A percentile compares a stretch with the other conserved stretches of the same genome.
These are phyloP conservation scores for Hanseniaspora mollemarum DNA, from an alignment of 805 yeast genomes.

Conservation along the genomic window DNA sequence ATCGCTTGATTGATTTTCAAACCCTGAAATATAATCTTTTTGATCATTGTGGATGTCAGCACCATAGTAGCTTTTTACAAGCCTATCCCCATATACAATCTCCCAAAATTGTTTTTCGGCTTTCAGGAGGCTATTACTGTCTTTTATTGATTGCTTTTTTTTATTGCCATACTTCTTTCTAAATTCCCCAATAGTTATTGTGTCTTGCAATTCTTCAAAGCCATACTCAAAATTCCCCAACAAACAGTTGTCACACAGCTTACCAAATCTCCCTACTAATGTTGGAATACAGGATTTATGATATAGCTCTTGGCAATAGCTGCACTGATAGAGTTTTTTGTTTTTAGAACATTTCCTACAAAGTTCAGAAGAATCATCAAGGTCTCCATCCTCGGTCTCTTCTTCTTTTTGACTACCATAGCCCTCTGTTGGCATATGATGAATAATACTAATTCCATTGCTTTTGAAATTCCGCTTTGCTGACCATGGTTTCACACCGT, in stretches of 20 bases:
- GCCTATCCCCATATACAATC: conserved; percentile 33
- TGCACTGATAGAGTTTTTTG: conserved; percentile 10
- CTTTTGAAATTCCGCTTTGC: neutral
- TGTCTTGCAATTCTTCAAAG: conserved; percentile 55
- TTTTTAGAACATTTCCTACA: neutral
- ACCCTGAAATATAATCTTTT: conserved; percentile 41
- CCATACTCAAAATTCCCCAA: conserved; percentile 82
- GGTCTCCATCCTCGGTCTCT: neutral
- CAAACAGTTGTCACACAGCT: conserved; percentile 81
- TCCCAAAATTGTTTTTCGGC: conserved; percentile 65
- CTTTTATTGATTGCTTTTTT: conserved; percentile 34
- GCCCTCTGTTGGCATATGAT: neutral
- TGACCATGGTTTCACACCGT: conserved; percentile 13
- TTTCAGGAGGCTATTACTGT: conserved; percentile 28
- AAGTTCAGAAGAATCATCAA: neutral
- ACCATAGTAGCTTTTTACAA: conserved; percentile 62
- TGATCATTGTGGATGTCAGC: conserved; percentile 60
- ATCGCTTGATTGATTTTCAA: conserved; percentile 33
- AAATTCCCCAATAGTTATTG: conserved; percentile 52
- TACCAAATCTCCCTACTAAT: conserved; percentile 28
- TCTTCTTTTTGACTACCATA: neutral
- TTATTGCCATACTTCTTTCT: conserved; percentile 43
- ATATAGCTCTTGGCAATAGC: conserved; percentile 8
- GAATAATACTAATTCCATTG: conserved; percentile 10
- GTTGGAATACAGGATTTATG: conserved; percentile 11